These are phyloP conservation scores for Aspergillus sp. DNA, from an alignment of 2,329 filamentous ascomycete genomes.

Conservation along the genomic window DNA sequence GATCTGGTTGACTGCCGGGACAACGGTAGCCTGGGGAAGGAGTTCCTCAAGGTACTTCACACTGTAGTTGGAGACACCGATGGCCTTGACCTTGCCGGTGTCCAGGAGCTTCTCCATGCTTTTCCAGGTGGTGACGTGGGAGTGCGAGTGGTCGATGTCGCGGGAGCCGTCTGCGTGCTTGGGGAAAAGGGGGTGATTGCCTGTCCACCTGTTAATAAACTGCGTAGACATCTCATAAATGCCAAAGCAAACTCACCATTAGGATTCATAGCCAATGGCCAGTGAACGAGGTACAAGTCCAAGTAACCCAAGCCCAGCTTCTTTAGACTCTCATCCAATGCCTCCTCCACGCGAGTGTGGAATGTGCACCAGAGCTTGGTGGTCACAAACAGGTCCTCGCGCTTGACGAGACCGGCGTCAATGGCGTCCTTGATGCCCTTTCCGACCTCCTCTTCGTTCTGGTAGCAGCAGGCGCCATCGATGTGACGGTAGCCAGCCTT, in stretches of 20 bases:
- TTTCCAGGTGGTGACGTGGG: conserved; percentile 71
- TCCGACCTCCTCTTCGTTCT: conserved; percentile 73
- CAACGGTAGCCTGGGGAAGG: conserved; percentile 51
- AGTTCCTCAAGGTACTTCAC: conserved; percentile 49
- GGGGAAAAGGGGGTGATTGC: conserved; percentile 52
- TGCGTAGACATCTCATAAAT: background rate
- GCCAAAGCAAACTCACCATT: conserved; percentile 44
- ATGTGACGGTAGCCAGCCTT: conserved; percentile 37
- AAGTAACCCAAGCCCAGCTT: conserved; percentile 71
- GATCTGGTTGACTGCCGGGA: conserved; percentile 71
- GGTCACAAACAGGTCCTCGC: conserved; percentile 74
- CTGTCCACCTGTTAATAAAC: conserved; percentile 8
- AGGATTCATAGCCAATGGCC: conserved; percentile 72
- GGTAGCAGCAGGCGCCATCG: conserved; percentile 33
- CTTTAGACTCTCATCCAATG: conserved; percentile 65
- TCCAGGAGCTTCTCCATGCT: conserved; percentile 55
- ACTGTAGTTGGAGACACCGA: conserved; percentile 56
- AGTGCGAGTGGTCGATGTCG: conserved; percentile 63
- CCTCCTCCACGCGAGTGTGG: conserved; percentile 61
- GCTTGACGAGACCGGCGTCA: conserved; percentile 54
- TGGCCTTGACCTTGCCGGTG: conserved; percentile 49
- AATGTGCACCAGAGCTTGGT: conserved; percentile 83
- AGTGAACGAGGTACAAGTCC: conserved; percentile 77
- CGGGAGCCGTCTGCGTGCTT: conserved; percentile 66
- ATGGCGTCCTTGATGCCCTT: conserved; percentile 58